Conservation (phyloP, 441 rosid species). For the Manihot esculenta region DNA sequence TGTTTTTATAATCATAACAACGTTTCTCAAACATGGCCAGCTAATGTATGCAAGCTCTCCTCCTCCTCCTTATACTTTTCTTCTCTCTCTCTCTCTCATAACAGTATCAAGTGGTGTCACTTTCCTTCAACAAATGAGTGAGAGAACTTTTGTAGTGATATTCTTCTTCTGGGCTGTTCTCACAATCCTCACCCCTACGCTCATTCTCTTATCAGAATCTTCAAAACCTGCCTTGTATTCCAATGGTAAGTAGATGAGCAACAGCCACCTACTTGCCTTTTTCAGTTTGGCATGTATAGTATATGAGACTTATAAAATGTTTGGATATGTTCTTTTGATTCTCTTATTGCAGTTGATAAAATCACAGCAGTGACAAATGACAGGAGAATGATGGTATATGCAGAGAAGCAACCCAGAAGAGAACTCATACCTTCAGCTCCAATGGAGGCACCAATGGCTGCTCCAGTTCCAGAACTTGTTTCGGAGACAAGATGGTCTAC, state of each 20-base stretch:
- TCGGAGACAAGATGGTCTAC: slow-evolving; percentile 2
- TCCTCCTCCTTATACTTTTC: not conserved
- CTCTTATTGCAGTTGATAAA: slow-evolving; percentile 26
- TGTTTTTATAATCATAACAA: slow-evolving; percentile 14
- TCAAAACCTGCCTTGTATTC: slow-evolving; percentile 36
- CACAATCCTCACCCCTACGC: slow-evolving; percentile 75
- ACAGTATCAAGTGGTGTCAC: not conserved
- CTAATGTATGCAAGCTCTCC: slow-evolving; percentile 24
- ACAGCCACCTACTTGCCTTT: not conserved
- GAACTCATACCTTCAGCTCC: not conserved
- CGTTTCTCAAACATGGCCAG: slow-evolving; percentile 52
- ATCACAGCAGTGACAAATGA: slow-evolving; percentile 27
- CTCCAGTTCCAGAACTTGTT: slow-evolving; percentile 26
- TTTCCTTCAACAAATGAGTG: slow-evolving; percentile 50
- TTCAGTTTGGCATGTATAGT: not conserved
- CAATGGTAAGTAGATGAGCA: slow-evolving; percentile 29
- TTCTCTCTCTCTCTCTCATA: not conserved
- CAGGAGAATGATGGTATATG: slow-evolving; percentile 43
- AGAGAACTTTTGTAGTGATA: slow-evolving; percentile 62
- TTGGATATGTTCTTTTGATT: slow-evolving; percentile 7
- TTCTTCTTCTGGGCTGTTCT: slow-evolving; percentile 94
- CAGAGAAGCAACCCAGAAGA: slow-evolving; percentile 26
- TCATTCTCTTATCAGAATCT: slow-evolving; percentile 69
- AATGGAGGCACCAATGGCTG: slow-evolving; percentile 26
- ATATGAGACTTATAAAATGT: not conserved